Conservation (phyloP, 495 filamentous ascomycete species). For the Talaromyces stipitatus region DNA sequence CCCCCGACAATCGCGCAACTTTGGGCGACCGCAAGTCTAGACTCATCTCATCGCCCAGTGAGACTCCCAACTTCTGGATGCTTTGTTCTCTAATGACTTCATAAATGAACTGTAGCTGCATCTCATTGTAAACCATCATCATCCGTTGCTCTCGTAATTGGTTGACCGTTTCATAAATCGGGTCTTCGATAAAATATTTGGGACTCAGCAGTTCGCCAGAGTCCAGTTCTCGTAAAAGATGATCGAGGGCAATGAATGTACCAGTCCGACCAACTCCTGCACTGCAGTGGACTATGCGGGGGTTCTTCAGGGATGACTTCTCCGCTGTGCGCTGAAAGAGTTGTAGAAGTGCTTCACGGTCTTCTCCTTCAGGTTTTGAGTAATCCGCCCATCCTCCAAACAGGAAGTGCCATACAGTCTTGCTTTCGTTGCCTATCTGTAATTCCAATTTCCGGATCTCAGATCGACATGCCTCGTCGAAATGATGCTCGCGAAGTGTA, state of each 20-base stretch:
- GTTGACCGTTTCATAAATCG: constrained; percentile 70
- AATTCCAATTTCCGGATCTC: constrained; percentile 50
- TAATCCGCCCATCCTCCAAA: constrained; percentile 96
- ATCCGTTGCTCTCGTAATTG: constrained; percentile 79
- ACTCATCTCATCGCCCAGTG: constrained; percentile 8
- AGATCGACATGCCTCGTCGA: constrained; percentile 41
- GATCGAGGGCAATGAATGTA: constrained; percentile 92
- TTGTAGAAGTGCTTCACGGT: constrained; percentile 69
- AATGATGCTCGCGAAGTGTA: constrained; percentile 36
- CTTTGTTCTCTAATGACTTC: constrained; percentile 71
- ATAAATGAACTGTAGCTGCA: constrained; percentile 86
- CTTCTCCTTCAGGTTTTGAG: constrained; percentile 71
- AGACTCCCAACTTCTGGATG: constrained; percentile 39
- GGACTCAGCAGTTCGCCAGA: constrained; percentile 55
- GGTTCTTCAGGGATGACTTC: constrained; percentile 62
- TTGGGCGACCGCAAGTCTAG: constrained; percentile 32
- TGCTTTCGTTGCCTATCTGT: constrained; percentile 50
- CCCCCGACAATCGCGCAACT: constrained; percentile 29
- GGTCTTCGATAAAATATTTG: constrained; percentile 41
- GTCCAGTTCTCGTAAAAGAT: constrained; percentile 74
- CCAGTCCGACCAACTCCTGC: constrained; percentile 92
- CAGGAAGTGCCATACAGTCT: constrained; percentile 79
- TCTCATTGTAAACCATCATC: constrained; percentile 91
- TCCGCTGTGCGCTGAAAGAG: constrained; percentile 68
- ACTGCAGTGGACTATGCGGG: constrained; percentile 86